Conservation (phyloP, 371 early-diverging fungal species). For the Batkoa obscura region DNA sequence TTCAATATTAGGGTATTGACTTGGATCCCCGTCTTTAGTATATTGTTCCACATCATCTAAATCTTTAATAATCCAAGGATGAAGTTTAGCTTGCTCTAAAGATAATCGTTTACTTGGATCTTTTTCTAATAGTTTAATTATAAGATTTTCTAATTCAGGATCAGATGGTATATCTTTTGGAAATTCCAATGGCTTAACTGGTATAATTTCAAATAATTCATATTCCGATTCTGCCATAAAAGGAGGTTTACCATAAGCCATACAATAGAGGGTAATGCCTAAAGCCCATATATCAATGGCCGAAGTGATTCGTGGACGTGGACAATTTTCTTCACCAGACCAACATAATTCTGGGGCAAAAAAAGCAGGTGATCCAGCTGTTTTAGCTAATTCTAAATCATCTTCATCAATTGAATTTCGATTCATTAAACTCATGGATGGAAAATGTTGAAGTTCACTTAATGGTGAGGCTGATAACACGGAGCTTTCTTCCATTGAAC, state of each 20-base stretch:
- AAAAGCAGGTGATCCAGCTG: slow-evolving; percentile 93
- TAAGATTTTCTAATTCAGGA: slow-evolving; percentile 31
- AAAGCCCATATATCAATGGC: slow-evolving; percentile 97
- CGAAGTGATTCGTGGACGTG: slow-evolving; percentile 41
- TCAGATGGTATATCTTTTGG: slow-evolving; percentile 21
- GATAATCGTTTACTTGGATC: slow-evolving; percentile 66
- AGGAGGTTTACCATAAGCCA: slow-evolving; percentile 89
- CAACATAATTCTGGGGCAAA: slow-evolving; percentile 93
- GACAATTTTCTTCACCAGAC: slow-evolving; percentile 22
- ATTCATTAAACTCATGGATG: background rate
- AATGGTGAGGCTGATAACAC: background rate
- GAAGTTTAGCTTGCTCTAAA: slow-evolving; percentile 63
- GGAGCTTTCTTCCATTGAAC: background rate
- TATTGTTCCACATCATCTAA: slow-evolving; percentile 35
- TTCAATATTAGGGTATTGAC: slow-evolving; percentile 22
- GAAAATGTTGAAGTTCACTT: background rate
- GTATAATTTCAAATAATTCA: slow-evolving; percentile 81
- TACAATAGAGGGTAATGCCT: slow-evolving; percentile 96
- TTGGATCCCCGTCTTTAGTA: slow-evolving; percentile 42
- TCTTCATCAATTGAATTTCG: slow-evolving; percentile 9
- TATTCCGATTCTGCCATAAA: slow-evolving; percentile 95
- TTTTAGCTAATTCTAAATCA: slow-evolving; percentile 74
- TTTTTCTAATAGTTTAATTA: slow-evolving; percentile 56
- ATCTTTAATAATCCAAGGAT: slow-evolving; percentile 74
- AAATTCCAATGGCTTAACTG: slow-evolving; percentile 38